These are phyloP conservation scores for Aspergillus indologenus DNA, from an alignment of 495 filamentous ascomycete species.

Conservation along the genomic window DNA sequence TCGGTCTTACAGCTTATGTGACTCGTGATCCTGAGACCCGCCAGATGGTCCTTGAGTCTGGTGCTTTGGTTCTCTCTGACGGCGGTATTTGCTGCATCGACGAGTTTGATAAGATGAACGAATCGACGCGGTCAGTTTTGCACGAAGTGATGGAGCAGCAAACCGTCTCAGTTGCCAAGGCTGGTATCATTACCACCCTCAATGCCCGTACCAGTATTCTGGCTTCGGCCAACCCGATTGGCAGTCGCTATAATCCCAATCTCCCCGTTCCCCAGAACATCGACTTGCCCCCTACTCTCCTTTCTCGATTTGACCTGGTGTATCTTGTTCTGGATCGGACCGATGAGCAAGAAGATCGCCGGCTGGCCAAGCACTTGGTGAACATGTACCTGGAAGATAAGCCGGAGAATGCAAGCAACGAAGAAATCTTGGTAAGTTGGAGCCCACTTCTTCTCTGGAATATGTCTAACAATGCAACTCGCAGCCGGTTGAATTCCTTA, in stretches of 20 bases:
- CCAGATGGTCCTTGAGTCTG: constrained; percentile 94
- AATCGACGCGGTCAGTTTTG: constrained; percentile 89
- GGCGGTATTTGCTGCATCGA: constrained; percentile 98
- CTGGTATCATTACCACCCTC: constrained; percentile 96
- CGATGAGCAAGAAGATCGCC: constrained; percentile 83
- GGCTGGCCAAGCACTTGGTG: constrained; percentile 86
- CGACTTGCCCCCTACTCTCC: constrained; percentile 88
- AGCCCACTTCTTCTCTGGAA: neutral
- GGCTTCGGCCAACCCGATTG: constrained; percentile 96
- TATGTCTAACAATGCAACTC: constrained; percentile 14
- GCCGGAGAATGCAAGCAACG: constrained; percentile 73
- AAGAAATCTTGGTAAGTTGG: constrained; percentile 74
- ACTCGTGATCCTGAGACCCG: constrained; percentile 93
- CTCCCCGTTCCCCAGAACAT: constrained; percentile 97
- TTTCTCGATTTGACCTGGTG: constrained; percentile 94
- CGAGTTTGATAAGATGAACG: constrained; percentile 99
- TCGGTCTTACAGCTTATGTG: constrained; percentile 97
- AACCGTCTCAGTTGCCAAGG: constrained; percentile 97
- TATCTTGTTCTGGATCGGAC: constrained; percentile 93
- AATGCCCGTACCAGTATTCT: constrained; percentile 93
- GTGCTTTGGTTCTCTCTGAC: constrained; percentile 91
- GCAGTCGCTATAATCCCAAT: constrained; percentile 94
- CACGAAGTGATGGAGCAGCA: constrained; percentile 99
- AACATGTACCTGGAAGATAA: constrained; percentile 96
- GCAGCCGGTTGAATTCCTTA: constrained; percentile 90